phyloP scores from a whole-genome alignment of 352 stramenopile species.

The Pythium folliculosum region DNA sequence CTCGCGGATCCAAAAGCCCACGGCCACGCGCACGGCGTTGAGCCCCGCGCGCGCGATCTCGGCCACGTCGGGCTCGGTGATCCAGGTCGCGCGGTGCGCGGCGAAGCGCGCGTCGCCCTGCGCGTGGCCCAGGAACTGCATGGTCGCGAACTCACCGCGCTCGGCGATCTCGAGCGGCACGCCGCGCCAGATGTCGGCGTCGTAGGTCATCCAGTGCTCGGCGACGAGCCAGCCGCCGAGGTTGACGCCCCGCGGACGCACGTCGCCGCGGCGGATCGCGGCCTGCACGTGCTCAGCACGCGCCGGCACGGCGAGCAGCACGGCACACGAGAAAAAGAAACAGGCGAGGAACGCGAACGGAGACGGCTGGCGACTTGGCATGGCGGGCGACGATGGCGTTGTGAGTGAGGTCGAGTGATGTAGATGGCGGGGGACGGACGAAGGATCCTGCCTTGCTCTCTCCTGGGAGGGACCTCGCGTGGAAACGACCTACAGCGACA shows the following conservation, averaged over 20 bases:
- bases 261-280: slow-evolving; percentile 19
- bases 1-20: slow-evolving; percentile 37
- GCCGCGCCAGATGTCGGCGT: slow-evolving; percentile 29
- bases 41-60: slow-evolving; percentile 27
- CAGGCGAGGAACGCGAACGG: not conserved
- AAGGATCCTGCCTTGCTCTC: not conserved
- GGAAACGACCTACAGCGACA: not conserved
- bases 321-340: not conserved
- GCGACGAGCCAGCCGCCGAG: slow-evolving; percentile 41
- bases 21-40: slow-evolving; percentile 38
- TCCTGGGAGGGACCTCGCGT: not conserved
- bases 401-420: slow-evolving; percentile 1
- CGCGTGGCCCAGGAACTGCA: slow-evolving; percentile 29
- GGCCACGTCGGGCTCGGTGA: slow-evolving; percentile 34
- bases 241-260: slow-evolving; percentile 32
- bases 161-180: slow-evolving; percentile 24
- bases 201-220: slow-evolving; percentile 41
- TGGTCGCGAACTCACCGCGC: slow-evolving; percentile 32
- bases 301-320: not conserved
- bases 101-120: slow-evolving; percentile 33
- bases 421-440: not conserved
- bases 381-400: not conserved
- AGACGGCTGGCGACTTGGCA: not conserved
- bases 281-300: slow-evolving; percentile 22
- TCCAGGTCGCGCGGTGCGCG: slow-evolving; percentile 30